A percentile compares a stretch with the other conserved stretches of the same genome.
Evolutionary conservation across 768 basidiomycete species (phyloP).

Genomic region (Mrakia hoshinonis): DNA sequence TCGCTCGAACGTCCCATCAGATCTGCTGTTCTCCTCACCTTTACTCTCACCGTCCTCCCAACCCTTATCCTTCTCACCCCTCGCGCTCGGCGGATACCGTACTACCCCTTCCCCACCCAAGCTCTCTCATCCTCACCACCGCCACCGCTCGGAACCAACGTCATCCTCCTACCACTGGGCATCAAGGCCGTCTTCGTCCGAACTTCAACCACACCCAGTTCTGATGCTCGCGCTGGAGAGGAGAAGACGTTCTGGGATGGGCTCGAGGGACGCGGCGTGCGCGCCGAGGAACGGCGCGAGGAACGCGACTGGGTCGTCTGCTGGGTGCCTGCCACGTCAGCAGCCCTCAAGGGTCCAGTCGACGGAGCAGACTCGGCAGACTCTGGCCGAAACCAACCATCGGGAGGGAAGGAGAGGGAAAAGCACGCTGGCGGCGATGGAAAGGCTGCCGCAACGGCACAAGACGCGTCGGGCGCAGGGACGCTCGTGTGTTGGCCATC

Average conservation of each 20-base stretch:
- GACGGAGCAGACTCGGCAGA: no score
- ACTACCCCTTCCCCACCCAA: slow-evolving; percentile 5
- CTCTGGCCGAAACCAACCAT: neutral
- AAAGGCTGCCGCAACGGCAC: neutral
- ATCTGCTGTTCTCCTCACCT: neutral
- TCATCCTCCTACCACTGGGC: slow-evolving; percentile 60
- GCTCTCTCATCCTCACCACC: neutral
- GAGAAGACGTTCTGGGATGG: slow-evolving; percentile 57
- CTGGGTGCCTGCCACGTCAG: slow-evolving; percentile 25
- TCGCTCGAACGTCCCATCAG: neutral
- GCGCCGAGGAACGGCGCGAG: neutral
- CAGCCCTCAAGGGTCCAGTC: no score
- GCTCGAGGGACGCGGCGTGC: slow-evolving; percentile 52
- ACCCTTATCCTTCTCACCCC: slow-evolving; percentile 19
- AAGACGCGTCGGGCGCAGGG: slow-evolving; percentile 43
- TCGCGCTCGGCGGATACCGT: slow-evolving; percentile 17
- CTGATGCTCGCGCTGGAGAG: slow-evolving; percentile 56
- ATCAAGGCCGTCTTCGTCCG: slow-evolving; percentile 65
- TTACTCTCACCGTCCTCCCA: slow-evolving; percentile 17
- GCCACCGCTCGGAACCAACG: slow-evolving; percentile 45
- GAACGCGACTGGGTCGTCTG: slow-evolving; percentile 28
- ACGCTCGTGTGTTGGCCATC: slow-evolving; percentile 55
- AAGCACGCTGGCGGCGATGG: slow-evolving; percentile 39
- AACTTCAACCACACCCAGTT: slow-evolving; percentile 45
- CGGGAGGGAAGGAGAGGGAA: neutral